A percentile compares a stretch with the other conserved stretches of the same genome.
Conservation (phyloP, 306 rosid species). For the Pachyrhizus erosus region DNA sequence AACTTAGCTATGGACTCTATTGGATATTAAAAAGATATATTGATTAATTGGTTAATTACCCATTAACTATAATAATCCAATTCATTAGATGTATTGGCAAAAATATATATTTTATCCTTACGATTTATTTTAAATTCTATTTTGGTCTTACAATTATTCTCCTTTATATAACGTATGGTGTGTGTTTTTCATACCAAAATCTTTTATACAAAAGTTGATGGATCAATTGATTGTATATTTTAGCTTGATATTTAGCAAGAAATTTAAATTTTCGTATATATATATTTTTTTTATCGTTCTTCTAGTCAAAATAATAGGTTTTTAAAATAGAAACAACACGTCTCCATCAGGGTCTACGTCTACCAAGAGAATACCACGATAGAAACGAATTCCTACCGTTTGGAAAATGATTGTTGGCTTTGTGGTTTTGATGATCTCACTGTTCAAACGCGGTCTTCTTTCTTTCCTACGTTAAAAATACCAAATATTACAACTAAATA, state of each 20-base stretch:
- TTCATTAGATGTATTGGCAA: too few species aligned
- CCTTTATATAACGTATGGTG: neutral
- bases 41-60: neutral
- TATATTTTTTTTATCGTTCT: neutral
- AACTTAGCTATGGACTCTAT: too few species aligned
- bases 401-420: neutral
- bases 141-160: too few species aligned
- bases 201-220: neutral
- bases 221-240: neutral
- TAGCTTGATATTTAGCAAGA: neutral
- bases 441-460: neutral
- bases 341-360: neutral
- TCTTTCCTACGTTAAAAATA: neutral
- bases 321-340: neutral
- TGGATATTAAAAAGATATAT: too few species aligned
- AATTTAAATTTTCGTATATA: neutral
- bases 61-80: neutral
- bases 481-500: neutral
- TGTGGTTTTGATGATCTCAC: neutral
- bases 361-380: neutral
- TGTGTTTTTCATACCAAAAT: too few species aligned
- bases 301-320: neutral
- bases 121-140: too few species aligned
- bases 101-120: too few species aligned
- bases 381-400: neutral